Evolutionary conservation across 2,329 filamentous ascomycete species (phyloP), one percentile per base, ranked within the genome.

Genomic region (Raffaelea deltoideospora): DNA sequence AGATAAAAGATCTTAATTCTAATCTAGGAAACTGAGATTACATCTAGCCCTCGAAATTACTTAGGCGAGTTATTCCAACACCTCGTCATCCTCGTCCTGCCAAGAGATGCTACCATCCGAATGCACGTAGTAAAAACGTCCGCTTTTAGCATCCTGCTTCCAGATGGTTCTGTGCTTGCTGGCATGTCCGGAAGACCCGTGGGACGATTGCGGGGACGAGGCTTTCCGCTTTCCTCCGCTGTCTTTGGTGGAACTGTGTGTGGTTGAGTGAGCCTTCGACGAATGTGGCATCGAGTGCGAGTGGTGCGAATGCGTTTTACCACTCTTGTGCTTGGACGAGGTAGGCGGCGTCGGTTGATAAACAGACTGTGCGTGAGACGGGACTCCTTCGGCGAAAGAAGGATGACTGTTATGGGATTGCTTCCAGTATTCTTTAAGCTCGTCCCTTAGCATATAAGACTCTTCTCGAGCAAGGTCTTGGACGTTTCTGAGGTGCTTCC

Each of bases 401-500:
- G 8, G 23, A 13, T 8, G 23, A 26, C 8, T 13, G 13, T 13
- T 13, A 13, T 13, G 8, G 8, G 8, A 13, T 13, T 26, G 23
- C 23, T 26, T 26, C 23, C 23, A 29, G n/a, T 34, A 18, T 10
- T 31, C 37, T 20, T 23, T 37, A 11, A 40, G 17, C 28, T 37
- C 30, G 18, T 40, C 38, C 35, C 31, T 37, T 18, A 38, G 21
- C 17, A 27, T 34, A 24, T 31, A 34, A 6, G 38, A 37, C 31
- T 42, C 31, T 31, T 38, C 15, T 33, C 30, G 31, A 4, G 40
- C 35, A 18, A 24, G 26, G 31, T 38, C 37, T n/a, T 40, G 37
- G 8, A n/a, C 31, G 18, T 40, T 38, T 17, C 40, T 20, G 18
- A 40, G 26, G 26, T 23, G 19, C 29, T 35, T 37, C 13, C 35